These are phyloP conservation scores for Penicillium canescens DNA, from an alignment of 495 filamentous ascomycete species.

Conservation along the genomic window DNA sequence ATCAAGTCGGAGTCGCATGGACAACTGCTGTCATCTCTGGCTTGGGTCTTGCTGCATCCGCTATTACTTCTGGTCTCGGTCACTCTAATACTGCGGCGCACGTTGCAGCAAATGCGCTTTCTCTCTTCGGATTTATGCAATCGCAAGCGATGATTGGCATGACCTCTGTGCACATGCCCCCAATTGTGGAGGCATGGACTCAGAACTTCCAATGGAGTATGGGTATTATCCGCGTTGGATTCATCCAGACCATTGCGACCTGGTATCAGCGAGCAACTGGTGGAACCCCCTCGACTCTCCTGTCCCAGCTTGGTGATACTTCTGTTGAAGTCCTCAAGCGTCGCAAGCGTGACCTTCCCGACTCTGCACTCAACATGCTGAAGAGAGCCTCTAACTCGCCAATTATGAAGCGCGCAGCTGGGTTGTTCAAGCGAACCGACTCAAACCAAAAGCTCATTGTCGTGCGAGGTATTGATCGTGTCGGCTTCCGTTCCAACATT, in stretches of 20 bases:
- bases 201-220: conserved; percentile 99
- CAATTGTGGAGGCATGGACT: conserved; percentile 90
- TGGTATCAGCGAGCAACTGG: conserved; percentile 98
- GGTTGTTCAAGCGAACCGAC: conserved; percentile 30
- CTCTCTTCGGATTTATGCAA: conserved; percentile 94
- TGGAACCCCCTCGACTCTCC: conserved; percentile 77
- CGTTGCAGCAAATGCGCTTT: conserved; percentile 88
- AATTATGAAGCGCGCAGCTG: conserved; percentile 45
- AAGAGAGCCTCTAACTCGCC: conserved; percentile 51
- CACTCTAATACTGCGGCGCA: conserved; percentile 97
- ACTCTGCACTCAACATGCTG: conserved; percentile 40
- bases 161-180: conserved; percentile 80
- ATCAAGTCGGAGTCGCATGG: conserved; percentile 89
- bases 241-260: conserved; percentile 84
- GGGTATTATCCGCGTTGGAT: conserved; percentile 88
- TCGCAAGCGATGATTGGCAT: conserved; percentile 94
- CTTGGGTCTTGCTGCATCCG: conserved; percentile 78
- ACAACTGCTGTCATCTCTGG: conserved; percentile 82
- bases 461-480: conserved; percentile 85
- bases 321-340: conserved; percentile 88
- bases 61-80: conserved; percentile 77
- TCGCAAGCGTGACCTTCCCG: conserved; percentile 42
- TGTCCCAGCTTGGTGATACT: conserved; percentile 68
- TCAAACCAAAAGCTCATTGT: conserved; percentile 59
- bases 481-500: conserved; percentile 81